These are phyloP conservation scores for Malassezia pachydermatis DNA, from an alignment of 1,284 basidiomycete species.

Conservation along the genomic window DNA sequence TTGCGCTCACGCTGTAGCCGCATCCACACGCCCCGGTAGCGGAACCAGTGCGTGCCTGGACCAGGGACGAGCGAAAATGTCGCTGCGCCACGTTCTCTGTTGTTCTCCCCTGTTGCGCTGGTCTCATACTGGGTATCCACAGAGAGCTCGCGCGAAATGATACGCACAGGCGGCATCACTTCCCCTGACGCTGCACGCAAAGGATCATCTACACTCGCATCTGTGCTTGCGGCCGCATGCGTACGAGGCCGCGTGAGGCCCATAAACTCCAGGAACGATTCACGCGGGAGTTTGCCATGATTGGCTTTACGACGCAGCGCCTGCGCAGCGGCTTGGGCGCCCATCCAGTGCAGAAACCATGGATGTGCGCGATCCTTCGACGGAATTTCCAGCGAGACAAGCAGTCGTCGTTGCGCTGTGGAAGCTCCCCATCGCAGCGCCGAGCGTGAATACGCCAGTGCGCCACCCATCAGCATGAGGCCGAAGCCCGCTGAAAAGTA, in stretches of 20 bases:
- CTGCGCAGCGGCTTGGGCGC: conserved; percentile 51
- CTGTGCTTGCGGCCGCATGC: no score
- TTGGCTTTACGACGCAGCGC: conserved; percentile 33
- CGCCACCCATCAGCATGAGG: conserved; percentile 44
- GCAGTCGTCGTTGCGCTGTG: conserved; percentile 72
- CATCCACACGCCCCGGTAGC: conserved; percentile 84
- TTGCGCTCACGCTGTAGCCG: conserved; percentile 78
- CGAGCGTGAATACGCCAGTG: conserved; percentile 29
- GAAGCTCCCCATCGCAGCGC: conserved; percentile 62
- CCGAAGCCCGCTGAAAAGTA: conserved; percentile 44
- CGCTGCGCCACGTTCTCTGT: conserved; percentile 24
- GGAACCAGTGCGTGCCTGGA: conserved; percentile 86
- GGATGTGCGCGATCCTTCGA: conserved; percentile 90
- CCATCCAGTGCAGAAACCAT: conserved; percentile 98
- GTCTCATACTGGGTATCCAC: conserved; percentile 62
- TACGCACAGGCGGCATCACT: conserved; percentile 48
- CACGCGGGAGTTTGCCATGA: conserved; percentile 27
- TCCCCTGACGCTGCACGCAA: conserved; percentile 46
- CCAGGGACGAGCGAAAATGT: conserved; percentile 88
- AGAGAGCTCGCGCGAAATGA: conserved; percentile 66
- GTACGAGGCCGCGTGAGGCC: conserved; percentile 20
- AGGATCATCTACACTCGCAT: conserved; percentile 34
- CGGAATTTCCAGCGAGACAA: conserved; percentile 90
- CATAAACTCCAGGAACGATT: conserved; percentile 33
- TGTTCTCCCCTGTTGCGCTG: conserved; percentile 15